A percentile compares a stretch with the other conserved stretches of the same genome.
Evolutionary conservation across 257 asterid genomes (phyloP).

Genomic region (Solanum sitiens): DNA sequence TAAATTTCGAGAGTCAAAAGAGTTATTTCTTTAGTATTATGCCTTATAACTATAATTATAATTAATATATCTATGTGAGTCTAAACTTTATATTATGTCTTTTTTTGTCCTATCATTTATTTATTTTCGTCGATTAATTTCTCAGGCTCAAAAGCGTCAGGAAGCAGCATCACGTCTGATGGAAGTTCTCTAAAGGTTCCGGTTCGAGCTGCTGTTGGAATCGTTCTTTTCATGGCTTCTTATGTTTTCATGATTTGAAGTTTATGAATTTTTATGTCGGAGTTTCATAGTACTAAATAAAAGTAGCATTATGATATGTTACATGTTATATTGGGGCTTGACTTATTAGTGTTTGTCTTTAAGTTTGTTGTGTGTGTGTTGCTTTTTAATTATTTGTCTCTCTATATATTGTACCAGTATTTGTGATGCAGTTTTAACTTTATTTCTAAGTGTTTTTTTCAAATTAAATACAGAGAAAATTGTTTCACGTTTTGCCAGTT

Average conservation of each 20-base stretch:
- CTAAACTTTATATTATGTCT: background rate
- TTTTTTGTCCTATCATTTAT: background rate
- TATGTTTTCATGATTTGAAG: background rate
- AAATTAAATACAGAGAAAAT: background rate
- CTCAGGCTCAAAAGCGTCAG: constrained; percentile 40
- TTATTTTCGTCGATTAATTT: background rate
- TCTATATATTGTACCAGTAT: background rate
- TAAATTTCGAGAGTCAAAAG: background rate
- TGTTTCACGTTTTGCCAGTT: background rate
- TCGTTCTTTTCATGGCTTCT: constrained; percentile 23
- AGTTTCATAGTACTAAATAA: background rate
- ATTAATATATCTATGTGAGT: no score
- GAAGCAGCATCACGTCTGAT: constrained; percentile 16
- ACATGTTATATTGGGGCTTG: background rate
- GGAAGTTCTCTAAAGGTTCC: constrained; percentile 13
- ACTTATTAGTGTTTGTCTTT: background rate
- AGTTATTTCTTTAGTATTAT: no score
- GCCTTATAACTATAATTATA: background rate
- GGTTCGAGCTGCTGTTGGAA: constrained; percentile 6
- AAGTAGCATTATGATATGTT: background rate
- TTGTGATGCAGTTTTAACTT: background rate
- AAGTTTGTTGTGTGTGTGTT: background rate
- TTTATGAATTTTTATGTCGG: background rate
- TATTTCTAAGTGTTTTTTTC: background rate
- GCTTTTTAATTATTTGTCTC: background rate